phyloP scores from a whole-genome alignment of 805 yeast genomes.

The Kuraishia ogatae region DNA sequence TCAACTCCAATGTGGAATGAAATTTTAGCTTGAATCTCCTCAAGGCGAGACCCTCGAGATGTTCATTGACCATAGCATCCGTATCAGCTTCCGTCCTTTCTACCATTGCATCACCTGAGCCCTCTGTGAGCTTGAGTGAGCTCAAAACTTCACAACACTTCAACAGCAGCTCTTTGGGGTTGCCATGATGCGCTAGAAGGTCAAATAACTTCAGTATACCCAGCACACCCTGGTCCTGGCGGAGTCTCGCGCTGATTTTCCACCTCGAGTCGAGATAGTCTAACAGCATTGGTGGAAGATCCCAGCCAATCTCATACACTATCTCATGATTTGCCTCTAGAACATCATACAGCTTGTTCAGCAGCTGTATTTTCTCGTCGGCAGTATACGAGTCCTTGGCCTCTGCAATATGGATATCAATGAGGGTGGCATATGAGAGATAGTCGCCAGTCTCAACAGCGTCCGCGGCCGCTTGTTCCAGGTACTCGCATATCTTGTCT shows the following conservation, averaged over 20 bases:
- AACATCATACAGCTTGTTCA: constrained; percentile 34
- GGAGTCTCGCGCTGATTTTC: constrained; percentile 23
- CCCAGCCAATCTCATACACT: constrained; percentile 79
- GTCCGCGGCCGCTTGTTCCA: constrained; percentile 18
- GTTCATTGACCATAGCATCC: constrained; percentile 6
- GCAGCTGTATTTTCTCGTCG: constrained; percentile 41
- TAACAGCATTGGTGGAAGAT: constrained; percentile 58
- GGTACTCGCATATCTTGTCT: constrained; percentile 1
- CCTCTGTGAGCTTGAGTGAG: constrained; percentile 21
- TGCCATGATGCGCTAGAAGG: constrained; percentile 58
- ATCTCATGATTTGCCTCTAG: constrained; percentile 39
- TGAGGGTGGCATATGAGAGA: constrained; percentile 61
- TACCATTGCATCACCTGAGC: constrained; percentile 9
- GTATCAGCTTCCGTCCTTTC: constrained; percentile 1
- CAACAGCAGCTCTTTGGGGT: constrained; percentile 72
- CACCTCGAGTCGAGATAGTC: constrained; percentile 37
- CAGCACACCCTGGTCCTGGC: constrained; percentile 26
- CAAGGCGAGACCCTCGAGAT: constrained; percentile 6
- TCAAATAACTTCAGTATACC: constrained; percentile 44
- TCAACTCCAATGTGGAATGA: constrained; percentile 59
- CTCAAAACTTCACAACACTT: constrained; percentile 59
- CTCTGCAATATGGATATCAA: constrained; percentile 48
- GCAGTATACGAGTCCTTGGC: constrained; percentile 36
- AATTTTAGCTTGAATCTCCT: constrained; percentile 45
- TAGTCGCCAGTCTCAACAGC: constrained; percentile 44